A percentile compares a stretch with the other conserved stretches of the same genome.
Conservation (phyloP, 2,329 filamentous ascomycete species). For the Venturia oleaginea region DNA sequence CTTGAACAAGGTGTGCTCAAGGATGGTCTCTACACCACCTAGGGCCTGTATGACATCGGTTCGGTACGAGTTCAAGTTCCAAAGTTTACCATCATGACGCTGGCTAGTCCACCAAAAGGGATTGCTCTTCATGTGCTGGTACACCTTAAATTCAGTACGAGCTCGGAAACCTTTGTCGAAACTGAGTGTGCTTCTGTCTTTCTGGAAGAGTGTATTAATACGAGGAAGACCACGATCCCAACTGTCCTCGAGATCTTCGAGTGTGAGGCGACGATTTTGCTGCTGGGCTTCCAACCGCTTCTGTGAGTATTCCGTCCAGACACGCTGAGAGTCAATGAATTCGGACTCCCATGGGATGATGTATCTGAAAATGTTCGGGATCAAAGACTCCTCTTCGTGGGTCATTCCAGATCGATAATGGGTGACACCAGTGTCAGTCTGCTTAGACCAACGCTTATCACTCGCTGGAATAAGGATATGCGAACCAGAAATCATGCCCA, state of each 20-base stretch:
- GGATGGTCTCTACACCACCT: constrained; percentile 93
- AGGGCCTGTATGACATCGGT: constrained; percentile 95
- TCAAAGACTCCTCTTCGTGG: constrained; percentile 93
- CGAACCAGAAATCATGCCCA: constrained; percentile 98
- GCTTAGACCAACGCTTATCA: constrained; percentile 97
- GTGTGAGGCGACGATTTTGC: constrained; percentile 85
- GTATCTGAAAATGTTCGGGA: constrained; percentile 98
- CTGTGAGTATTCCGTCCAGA: constrained; percentile 99
- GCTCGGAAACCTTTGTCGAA: constrained; percentile 98
- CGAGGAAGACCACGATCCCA: constrained; percentile 96
- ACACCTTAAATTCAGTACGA: constrained; percentile 93
- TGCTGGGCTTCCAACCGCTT: constrained; percentile 96
- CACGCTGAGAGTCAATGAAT: constrained; percentile 96
- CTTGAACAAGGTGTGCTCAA: constrained; percentile 95
- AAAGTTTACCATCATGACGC: constrained; percentile 91
- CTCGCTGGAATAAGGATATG: constrained; percentile 96
- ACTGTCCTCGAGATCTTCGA: constrained; percentile 94
- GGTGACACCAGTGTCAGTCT: constrained; percentile 93
- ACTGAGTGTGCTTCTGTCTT: constrained; percentile 89
- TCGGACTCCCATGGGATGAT: constrained; percentile 99
- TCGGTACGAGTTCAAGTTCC: constrained; percentile 92
- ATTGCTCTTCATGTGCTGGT: constrained; percentile 98
- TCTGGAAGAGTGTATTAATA: constrained; percentile 98
- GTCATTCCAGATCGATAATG: constrained; percentile 98
- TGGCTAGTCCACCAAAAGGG: constrained; percentile 99